Evolutionary conservation across 2,329 filamentous ascomycete species (phyloP).

Genomic region (Aspergillus sergii): DNA sequence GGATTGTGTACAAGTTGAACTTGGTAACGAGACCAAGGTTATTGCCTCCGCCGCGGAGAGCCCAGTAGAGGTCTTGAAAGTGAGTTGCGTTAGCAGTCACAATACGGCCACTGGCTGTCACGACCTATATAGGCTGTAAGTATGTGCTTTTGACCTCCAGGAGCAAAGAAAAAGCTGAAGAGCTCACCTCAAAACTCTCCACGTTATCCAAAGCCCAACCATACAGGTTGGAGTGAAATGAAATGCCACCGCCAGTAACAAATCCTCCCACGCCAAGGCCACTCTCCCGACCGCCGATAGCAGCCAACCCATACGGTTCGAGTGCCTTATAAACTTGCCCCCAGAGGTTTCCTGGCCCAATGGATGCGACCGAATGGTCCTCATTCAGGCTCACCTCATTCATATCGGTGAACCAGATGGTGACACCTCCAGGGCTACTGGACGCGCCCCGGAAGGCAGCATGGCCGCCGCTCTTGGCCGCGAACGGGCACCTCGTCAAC

Average conservation of each 20-base stretch:
- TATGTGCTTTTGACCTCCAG: neutral
- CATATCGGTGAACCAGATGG: conserved; percentile 36
- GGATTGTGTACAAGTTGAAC: conserved; percentile 44
- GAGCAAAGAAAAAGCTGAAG: conserved; percentile 8
- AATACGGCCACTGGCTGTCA: conserved; percentile 31
- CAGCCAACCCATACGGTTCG: conserved; percentile 33
- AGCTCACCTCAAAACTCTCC: conserved; percentile 33
- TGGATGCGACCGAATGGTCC: conserved; percentile 29
- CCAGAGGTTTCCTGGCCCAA: conserved; percentile 42
- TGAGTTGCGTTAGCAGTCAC: conserved; percentile 32
- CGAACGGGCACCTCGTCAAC: conserved; percentile 48
- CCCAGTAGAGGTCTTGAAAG: conserved; percentile 43
- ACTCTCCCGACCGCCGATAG: conserved; percentile 36
- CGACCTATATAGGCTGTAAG: conserved; percentile 15
- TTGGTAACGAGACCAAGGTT: conserved; percentile 43
- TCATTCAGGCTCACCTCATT: conserved; percentile 30
- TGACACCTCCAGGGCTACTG: conserved; percentile 49
- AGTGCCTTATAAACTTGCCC: conserved; percentile 35
- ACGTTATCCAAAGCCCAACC: conserved; percentile 43
- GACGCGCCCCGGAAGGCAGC: conserved; percentile 58
- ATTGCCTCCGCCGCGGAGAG: conserved; percentile 44
- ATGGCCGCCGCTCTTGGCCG: conserved; percentile 61
- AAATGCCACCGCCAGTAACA: conserved; percentile 33
- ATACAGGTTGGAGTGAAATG: conserved; percentile 34
- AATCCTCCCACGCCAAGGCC: conserved; percentile 28